Evolutionary conservation across 208 protist species (phyloP).

Genomic region (Naegleria fowleri): DNA sequence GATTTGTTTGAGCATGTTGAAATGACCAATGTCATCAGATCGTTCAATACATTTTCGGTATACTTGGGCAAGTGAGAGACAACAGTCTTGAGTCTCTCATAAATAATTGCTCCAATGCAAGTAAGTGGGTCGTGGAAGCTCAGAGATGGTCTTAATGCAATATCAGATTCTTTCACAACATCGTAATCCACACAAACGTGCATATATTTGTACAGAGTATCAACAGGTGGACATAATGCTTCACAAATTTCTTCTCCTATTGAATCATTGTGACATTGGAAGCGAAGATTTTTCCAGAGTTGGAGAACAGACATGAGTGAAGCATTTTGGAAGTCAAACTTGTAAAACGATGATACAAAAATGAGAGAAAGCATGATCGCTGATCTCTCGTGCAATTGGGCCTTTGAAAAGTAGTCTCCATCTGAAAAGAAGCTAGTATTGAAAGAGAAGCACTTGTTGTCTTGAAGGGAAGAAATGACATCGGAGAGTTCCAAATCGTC

Average conservation of each 20-base stretch:
- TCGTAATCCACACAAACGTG: conserved; percentile 7
- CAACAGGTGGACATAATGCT: conserved; percentile 3
- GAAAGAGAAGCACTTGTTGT: background rate
- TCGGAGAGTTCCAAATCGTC: background rate
- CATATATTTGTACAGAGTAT: conserved; percentile 19
- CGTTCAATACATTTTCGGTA: background rate
- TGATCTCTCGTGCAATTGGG: background rate
- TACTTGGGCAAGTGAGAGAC: conserved; percentile 4
- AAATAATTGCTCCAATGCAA: background rate
- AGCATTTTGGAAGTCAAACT: background rate
- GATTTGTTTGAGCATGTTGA: background rate
- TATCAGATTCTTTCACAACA: conserved; percentile 8
- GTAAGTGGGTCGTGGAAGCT: background rate
- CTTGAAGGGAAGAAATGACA: background rate
- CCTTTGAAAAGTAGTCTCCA: background rate
- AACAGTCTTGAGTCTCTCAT: background rate
- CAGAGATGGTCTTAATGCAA: background rate
- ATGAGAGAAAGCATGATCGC: background rate
- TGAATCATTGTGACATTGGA: background rate
- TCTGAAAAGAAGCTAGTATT: background rate
- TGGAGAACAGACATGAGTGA: background rate
- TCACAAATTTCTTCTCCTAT: background rate
- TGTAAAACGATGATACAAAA: conserved; percentile 11
- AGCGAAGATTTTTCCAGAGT: background rate
- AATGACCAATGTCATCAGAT: background rate